Base-by-base conservation (phyloP, 2,329 filamentous ascomycete genomes). In the Coniochaeta sp. region DNA sequence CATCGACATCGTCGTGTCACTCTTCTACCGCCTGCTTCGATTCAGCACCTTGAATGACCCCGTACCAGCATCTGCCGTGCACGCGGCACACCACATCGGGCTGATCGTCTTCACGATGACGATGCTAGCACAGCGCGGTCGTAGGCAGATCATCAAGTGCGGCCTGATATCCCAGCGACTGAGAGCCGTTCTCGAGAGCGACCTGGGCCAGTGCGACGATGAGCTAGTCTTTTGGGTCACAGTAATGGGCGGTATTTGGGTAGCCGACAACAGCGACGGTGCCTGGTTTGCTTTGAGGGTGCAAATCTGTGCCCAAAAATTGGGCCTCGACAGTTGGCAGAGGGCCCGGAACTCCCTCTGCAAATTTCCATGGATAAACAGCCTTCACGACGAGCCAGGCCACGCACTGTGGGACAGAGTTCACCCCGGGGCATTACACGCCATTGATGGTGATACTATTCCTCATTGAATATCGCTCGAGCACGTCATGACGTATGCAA, bases 91-190 rank as follows among this genome's bases (percentile, higher is more conserved):
- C 30, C 60, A 62, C 26, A 36, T 54, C n/a, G 60, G 60, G 3
- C 16, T 60, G 40, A 60, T 26, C 2, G 36, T 60, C 22, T 62
- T 62, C 32, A 28, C 54, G 58, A 58, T 62, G 58, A 58, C 58
- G 36, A 28, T 58, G 17, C 55, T 55, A 19, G 42, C 59, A 42
- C 58, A 62, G 32, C 17, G 9, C n/a, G 54, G 42, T 44, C 17
- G 22, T 22, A 32, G 54, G 2, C 55, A 44, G 16, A 57, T 62
- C 16, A 12, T 44, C 10, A 28, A 62, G 6, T 62, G 54, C 32
- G 42, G 55, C 10, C 17, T 57, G 6, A 38, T 62, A 28, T 40
- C 42, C 16, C 26, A 16, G 34, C 32, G 55, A 28, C 50, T 62
- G 16, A 62, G 42, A 42, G 26, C 40, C 19, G 55, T 57, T 24